Conservation (phyloP, 1,284 basidiomycete genomes). For the Veloporphyrellus conicus region DNA sequence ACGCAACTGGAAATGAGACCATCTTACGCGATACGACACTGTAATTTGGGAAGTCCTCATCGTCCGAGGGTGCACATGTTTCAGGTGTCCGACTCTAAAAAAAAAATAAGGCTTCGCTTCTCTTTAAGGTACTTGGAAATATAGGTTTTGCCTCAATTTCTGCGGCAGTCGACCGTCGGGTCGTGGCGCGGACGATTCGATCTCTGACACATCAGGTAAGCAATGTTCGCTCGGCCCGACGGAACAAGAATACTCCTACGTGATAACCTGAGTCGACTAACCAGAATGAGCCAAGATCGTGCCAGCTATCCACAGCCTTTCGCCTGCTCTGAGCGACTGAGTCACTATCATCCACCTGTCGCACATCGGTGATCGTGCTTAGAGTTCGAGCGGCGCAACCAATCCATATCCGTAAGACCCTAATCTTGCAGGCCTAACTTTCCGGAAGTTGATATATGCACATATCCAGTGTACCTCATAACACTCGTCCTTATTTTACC, state of each 20-base stretch:
- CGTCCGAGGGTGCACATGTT: background rate
- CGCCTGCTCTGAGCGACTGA: background rate
- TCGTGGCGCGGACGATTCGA: background rate
- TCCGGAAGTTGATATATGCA: slow-evolving; percentile 2
- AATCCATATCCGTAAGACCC: slow-evolving; percentile 7
- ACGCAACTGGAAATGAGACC: slow-evolving; percentile 3
- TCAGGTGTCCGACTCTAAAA: background rate
- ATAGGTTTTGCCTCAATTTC: slow-evolving; percentile 2
- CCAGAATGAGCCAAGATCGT: background rate
- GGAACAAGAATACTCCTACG: background rate
- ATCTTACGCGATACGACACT: slow-evolving; percentile 1
- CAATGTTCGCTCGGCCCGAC: slow-evolving; percentile 3
- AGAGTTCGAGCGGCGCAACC: slow-evolving; percentile 11
- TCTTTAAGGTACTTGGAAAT: background rate
- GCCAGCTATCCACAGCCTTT: background rate
- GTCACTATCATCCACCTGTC: background rate
- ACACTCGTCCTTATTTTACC: background rate
- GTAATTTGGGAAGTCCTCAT: slow-evolving; percentile 6
- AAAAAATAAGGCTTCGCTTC: background rate
- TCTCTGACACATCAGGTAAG: slow-evolving; percentile 8
- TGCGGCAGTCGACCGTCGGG: background rate
- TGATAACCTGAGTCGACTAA: background rate
- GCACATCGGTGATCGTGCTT: background rate
- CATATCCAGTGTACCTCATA: too few relatives aligned
- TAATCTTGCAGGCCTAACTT: background rate